These are phyloP conservation scores for Xylaria sp. DNA, from an alignment of 2,329 filamentous ascomycete genomes.

Conservation along the genomic window DNA sequence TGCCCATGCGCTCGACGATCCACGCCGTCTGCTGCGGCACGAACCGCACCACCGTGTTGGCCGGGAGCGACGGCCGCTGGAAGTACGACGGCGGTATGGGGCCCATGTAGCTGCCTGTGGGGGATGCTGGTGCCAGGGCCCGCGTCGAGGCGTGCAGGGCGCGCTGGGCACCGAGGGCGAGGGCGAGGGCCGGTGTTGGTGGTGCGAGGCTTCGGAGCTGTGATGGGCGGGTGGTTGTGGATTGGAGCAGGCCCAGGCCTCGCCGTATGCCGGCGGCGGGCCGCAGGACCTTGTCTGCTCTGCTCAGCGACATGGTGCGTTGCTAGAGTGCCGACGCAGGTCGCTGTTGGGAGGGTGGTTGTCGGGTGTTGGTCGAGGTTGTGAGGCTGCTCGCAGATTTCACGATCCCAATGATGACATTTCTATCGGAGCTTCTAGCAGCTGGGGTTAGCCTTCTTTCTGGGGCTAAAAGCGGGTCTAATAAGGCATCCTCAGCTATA, in stretches of 20 bases:
- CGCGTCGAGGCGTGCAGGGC: conserved; percentile 41
- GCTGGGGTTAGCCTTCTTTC: conserved; percentile 10
- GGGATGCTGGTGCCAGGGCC: conserved; percentile 38
- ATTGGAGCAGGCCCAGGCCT: conserved; percentile 32
- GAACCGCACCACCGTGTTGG: conserved; percentile 95
- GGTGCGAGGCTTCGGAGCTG: conserved; percentile 20
- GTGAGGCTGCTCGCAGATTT: background rate
- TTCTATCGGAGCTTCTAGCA: background rate
- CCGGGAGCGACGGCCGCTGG: conserved; percentile 77
- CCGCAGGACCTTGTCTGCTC: conserved; percentile 42
- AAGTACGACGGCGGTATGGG: conserved; percentile 79
- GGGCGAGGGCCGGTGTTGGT: conserved; percentile 30
- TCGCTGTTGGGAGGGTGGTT: background rate
- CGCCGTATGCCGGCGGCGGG: conserved; percentile 42
- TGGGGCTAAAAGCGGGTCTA: conserved; percentile 1
- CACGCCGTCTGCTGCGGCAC: conserved; percentile 98
- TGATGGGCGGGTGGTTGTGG: conserved; percentile 16
- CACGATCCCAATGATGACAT: conserved; percentile 12
- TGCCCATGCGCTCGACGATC: conserved; percentile 99
- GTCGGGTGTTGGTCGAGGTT: background rate
- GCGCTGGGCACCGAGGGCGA: conserved; percentile 31
- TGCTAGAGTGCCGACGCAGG: conserved; percentile 19
- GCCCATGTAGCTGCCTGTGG: conserved; percentile 47
- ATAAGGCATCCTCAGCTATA: no score
- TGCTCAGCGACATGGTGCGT: conserved; percentile 44